Percentiles rank a stretch among this genome's conserved stretches.
phyloP scores from a whole-genome alignment of 345 rosid genomes.

The Populus ilicifolia region DNA sequence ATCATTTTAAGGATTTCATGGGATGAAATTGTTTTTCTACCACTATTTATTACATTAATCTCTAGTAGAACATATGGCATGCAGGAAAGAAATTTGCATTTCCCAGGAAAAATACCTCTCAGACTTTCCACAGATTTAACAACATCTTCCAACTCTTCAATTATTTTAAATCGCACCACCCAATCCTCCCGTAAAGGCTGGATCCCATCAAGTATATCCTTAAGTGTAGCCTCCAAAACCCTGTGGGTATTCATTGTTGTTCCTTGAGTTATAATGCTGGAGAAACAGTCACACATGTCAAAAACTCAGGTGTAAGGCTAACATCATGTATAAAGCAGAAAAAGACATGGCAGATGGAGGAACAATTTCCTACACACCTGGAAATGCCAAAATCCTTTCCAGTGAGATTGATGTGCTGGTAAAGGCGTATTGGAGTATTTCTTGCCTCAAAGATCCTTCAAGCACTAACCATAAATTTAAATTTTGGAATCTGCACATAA shows the following conservation, averaged over 20 bases:
- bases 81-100: background rate
- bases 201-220: conserved; percentile 52
- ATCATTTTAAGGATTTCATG: background rate
- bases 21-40: background rate
- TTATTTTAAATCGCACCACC: conserved; percentile 40
- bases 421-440: background rate
- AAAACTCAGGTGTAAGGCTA: conserved; percentile 3
- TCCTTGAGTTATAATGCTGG: conserved; percentile 18
- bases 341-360: background rate
- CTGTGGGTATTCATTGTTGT: conserved; percentile 40
- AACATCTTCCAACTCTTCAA: conserved; percentile 49
- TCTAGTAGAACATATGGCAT: background rate
- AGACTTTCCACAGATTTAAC: conserved; percentile 60
- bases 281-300: conserved; percentile 12
- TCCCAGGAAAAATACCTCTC: conserved; percentile 52
- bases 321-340: background rate
- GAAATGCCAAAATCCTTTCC: background rate
- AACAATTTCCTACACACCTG: background rate
- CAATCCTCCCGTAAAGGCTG: conserved; percentile 55
- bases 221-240: conserved; percentile 46
- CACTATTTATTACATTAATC: background rate
- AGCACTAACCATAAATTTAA: background rate
- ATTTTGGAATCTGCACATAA: conserved; percentile 1
- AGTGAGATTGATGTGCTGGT: background rate
- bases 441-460: background rate